phyloP scores from a whole-genome alignment of 2,329 filamentous ascomycete species.

The Alternaria triticina region DNA sequence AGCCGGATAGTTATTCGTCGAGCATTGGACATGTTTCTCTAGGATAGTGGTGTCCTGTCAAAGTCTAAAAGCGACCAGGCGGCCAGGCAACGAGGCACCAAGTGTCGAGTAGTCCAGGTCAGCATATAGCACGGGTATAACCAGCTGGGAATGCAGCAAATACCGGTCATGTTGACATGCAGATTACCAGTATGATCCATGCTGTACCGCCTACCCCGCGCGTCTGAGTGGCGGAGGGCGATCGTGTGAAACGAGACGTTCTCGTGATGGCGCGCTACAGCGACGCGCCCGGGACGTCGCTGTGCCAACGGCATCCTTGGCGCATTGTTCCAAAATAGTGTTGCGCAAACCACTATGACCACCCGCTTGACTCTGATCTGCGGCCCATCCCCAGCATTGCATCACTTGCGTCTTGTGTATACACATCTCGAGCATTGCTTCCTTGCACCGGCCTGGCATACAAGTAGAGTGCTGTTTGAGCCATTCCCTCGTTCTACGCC shows the following conservation, averaged over 20 bases:
- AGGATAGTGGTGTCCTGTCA: background rate
- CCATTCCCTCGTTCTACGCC: constrained; percentile 15
- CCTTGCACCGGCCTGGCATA: background rate
- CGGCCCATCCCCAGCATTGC: constrained; percentile 31
- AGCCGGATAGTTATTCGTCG: background rate
- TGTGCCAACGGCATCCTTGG: background rate
- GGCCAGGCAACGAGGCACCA: background rate
- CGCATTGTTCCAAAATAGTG: constrained; percentile 26
- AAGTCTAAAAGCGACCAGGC: background rate
- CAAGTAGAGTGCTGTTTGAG: constrained; percentile 3
- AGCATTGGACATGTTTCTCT: background rate
- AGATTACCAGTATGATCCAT: constrained; percentile 11
- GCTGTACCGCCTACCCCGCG: constrained; percentile 8
- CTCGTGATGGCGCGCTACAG: constrained; percentile 24
- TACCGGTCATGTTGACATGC: constrained; percentile 33
- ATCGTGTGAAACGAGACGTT: constrained; percentile 27
- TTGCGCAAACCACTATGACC: constrained; percentile 19
- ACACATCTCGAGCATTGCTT: constrained; percentile 2
- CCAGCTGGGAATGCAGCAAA: background rate
- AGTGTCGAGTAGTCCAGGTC: background rate
- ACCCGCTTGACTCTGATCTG: constrained; percentile 24
- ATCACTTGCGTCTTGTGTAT: constrained; percentile 28
- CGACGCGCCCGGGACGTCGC: constrained; percentile 24
- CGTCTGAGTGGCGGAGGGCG: constrained; percentile 27
- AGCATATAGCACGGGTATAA: background rate